Evolutionary conservation across 805 yeast species (phyloP), one percentile per base, ranked within the genome.

Genomic region (Candida hungchunana): DNA sequence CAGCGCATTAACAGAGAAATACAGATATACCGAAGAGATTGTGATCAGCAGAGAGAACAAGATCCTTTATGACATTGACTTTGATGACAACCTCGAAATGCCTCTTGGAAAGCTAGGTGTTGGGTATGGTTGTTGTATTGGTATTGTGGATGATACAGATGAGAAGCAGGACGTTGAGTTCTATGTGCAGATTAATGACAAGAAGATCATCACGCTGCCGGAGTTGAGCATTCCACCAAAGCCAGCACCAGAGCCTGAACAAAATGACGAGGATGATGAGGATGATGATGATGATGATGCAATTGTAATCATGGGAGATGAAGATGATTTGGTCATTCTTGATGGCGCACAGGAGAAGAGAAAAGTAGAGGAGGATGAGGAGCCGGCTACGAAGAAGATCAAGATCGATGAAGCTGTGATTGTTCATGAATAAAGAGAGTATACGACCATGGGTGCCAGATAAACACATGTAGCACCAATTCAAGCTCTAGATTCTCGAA

Each of bases 141-240:
- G 81, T 2, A 68, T 93, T 13, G 76, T 81, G 31, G 98, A 93
- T 59, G 96, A 90, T 36, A 80, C 77, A 26, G 96, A 84, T 44
- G 62, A 58, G 22, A 59, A 71, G 29, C 81, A 77, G 46, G 73
- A 76, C 28, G 63, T 81, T 25, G 90, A 85, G 47, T 64, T 87
- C 29, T 77, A 75, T 46, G 53, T 81, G 7, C 62, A 59, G 9
- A 42, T 50, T 12, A 53, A 51, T 20, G 33, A 32, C 10, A 43
- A 49, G 7, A 39, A 33, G 8, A 43, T 44, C 12, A 40, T 62
- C 7, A 30, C 25, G 6, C 37, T 66, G 10, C 69, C 69, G 7
- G 56, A 56, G 21, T 24, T 66, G n/a, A 50, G 47, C 5, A 57
- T 64, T 8, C 62, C 63, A 37, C 24, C 50, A 42, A 47, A 42